Conservation (phyloP, 2,329 filamentous ascomycete species). For the Aureobasidium subglaciale region DNA sequence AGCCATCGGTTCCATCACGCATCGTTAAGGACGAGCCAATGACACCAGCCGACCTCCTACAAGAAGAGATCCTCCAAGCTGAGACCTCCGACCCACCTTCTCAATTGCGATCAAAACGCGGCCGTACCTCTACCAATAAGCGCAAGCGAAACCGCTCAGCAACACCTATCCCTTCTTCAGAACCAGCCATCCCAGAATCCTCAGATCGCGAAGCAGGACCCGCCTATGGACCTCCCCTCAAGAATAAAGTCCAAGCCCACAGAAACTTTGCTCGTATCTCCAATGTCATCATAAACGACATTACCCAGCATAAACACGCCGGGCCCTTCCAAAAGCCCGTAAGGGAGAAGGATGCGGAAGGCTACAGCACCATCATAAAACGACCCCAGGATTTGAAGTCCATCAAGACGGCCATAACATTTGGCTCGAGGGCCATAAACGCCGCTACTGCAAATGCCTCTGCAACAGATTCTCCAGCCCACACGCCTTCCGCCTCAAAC, state of each 20-base stretch:
- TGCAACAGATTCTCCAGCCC: constrained; percentile 52
- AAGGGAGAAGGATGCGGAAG: constrained; percentile 43
- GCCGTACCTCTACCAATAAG: constrained; percentile 27
- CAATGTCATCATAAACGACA: constrained; percentile 44
- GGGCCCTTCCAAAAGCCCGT: constrained; percentile 45
- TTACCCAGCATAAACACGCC: constrained; percentile 45
- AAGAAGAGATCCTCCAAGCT: constrained; percentile 17
- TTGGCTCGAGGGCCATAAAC: constrained; percentile 52
- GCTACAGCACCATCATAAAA: constrained; percentile 46
- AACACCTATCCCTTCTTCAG: constrained; percentile 5
- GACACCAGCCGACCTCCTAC: constrained; percentile 34
- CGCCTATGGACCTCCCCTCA: constrained; percentile 16
- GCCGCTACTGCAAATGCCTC: constrained; percentile 35
- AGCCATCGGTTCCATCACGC: constrained; percentile 32
- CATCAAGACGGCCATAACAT: constrained; percentile 43
- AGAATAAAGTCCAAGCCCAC: constrained; percentile 35
- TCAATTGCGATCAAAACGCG: constrained; percentile 21
- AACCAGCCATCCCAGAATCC: background rate
- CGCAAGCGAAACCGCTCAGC: constrained; percentile 35
- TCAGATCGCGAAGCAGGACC: background rate
- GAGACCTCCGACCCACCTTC: constrained; percentile 20
- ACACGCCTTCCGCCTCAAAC: constrained; percentile 41
- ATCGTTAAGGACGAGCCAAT: constrained; percentile 42
- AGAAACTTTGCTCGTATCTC: constrained; percentile 44
- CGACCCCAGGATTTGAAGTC: constrained; percentile 46